Evolutionary conservation across 176 grass and related monocot genomes (phyloP).

Genomic region (Bromus sterilis): DNA sequence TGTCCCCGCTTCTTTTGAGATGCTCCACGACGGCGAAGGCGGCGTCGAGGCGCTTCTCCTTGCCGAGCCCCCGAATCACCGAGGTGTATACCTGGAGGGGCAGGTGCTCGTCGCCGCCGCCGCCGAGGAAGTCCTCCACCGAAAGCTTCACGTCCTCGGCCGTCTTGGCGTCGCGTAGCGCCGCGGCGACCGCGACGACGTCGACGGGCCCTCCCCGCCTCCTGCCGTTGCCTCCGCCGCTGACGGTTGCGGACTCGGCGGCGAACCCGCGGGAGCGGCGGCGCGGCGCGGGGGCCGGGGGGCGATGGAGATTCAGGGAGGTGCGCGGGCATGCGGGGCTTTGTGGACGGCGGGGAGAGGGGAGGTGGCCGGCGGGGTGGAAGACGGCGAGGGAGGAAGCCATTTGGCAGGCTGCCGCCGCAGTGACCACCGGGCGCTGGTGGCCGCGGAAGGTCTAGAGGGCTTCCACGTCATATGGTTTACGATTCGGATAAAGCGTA

Average conservation of each 20-base stretch:
- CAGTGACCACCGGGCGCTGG: not conserved
- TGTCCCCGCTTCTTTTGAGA: conserved; percentile 41
- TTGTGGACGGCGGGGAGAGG: not conserved
- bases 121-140: conserved; percentile 25
- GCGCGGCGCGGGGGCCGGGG: not conserved
- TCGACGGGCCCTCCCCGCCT: conserved; percentile 30
- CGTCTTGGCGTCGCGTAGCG: conserved; percentile 43
- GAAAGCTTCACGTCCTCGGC: conserved; percentile 42
- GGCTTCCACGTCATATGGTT: not conserved
- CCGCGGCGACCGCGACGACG: conserved; percentile 39
- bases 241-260: not conserved
- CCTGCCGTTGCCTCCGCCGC: not conserved
- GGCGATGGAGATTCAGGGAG: not conserved
- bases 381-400: conserved; percentile 23
- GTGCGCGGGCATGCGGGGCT: not conserved
- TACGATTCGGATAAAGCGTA: not conserved
- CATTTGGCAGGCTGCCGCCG: conserved; percentile 12
- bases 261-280: conserved; percentile 6
- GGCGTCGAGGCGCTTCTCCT: conserved; percentile 39
- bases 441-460: not conserved
- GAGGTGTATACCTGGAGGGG: conserved; percentile 71
- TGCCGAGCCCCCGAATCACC: conserved; percentile 59
- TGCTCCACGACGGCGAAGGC: conserved; percentile 67
- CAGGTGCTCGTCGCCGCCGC: conserved; percentile 10
- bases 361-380: not conserved